Evolutionary conservation across 1,284 basidiomycete species (phyloP).

Genomic region (Cryptococcus sp.): DNA sequence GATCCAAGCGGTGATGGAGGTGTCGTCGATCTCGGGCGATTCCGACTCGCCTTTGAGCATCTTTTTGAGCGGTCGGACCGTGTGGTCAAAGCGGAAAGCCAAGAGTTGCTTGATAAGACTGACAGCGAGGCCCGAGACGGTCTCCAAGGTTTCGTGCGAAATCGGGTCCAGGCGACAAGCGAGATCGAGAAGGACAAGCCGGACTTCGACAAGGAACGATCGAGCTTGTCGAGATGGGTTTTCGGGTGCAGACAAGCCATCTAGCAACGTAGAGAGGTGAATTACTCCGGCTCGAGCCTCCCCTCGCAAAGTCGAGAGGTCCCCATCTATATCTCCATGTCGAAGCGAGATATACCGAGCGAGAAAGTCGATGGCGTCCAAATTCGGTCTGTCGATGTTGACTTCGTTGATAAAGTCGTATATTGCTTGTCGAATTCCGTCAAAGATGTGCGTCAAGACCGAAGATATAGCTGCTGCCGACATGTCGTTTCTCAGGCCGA

Average conservation of each 20-base stretch:
- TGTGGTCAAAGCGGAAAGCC: constrained; percentile 53
- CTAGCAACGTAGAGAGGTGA: background rate
- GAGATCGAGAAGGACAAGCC: constrained; percentile 62
- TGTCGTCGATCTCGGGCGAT: constrained; percentile 47
- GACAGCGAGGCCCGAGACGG: constrained; percentile 2
- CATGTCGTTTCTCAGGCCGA: constrained; percentile 20
- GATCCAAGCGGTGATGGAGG: constrained; percentile 68
- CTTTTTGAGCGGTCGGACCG: constrained; percentile 48
- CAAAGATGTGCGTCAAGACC: constrained; percentile 27
- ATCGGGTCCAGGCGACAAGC: constrained; percentile 39
- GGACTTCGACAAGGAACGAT: constrained; percentile 46
- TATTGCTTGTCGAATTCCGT: constrained; percentile 14
- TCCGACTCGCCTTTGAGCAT: constrained; percentile 40
- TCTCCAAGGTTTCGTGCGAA: too few species aligned
- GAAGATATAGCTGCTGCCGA: constrained; percentile 12
- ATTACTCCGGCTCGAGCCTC: too few species aligned
- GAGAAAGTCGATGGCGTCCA: constrained; percentile 21
- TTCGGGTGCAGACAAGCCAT: too few species aligned
- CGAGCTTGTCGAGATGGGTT: background rate
- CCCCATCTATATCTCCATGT: background rate
- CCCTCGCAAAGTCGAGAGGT: background rate
- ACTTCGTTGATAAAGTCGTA: constrained; percentile 15
- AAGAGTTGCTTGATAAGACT: constrained; percentile 55
- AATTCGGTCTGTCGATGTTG: constrained; percentile 2
- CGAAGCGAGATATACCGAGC: constrained; percentile 9